phyloP scores from a whole-genome alignment of 371 early-diverging fungal genomes.

The Lichtheimia corymbifera region DNA sequence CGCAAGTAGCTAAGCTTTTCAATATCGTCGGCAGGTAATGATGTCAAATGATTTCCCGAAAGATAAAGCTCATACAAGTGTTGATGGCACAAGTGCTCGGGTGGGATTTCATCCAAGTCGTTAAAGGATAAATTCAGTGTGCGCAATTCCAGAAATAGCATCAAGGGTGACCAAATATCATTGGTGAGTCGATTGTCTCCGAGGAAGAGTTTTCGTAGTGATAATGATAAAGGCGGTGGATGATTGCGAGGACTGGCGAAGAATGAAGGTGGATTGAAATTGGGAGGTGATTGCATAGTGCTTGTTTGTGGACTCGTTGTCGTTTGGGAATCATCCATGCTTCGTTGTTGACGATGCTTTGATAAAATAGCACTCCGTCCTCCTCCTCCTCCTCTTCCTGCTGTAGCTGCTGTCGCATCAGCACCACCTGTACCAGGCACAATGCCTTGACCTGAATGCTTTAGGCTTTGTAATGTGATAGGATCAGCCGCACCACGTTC shows the following conservation, averaged over 20 bases:
- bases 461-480: neutral
- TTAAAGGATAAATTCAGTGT: conserved; percentile 85
- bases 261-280: conserved; percentile 52
- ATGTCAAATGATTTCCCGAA: conserved; percentile 83
- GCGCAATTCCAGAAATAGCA: conserved; percentile 69
- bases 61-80: conserved; percentile 76
- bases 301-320: neutral
- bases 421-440: conserved; percentile 5
- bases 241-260: conserved; percentile 53
- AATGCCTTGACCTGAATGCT: conserved; percentile 29
- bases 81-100: conserved; percentile 49
- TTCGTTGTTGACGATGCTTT: neutral
- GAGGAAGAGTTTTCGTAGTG: conserved; percentile 65
- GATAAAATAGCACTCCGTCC: no score
- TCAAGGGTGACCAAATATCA: conserved; percentile 71
- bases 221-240: conserved; percentile 65
- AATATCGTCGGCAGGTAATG: conserved; percentile 85
- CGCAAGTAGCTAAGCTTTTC: conserved; percentile 69
- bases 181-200: conserved; percentile 86
- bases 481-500: conserved; percentile 9
- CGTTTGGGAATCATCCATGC: neutral
- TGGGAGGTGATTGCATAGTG: conserved; percentile 28
- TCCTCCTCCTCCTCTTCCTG: no score
- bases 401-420: no score
- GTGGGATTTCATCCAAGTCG: conserved; percentile 79